Conservation (phyloP, 768 basidiomycete species). For the Macrolepiota fuliginosa region DNA sequence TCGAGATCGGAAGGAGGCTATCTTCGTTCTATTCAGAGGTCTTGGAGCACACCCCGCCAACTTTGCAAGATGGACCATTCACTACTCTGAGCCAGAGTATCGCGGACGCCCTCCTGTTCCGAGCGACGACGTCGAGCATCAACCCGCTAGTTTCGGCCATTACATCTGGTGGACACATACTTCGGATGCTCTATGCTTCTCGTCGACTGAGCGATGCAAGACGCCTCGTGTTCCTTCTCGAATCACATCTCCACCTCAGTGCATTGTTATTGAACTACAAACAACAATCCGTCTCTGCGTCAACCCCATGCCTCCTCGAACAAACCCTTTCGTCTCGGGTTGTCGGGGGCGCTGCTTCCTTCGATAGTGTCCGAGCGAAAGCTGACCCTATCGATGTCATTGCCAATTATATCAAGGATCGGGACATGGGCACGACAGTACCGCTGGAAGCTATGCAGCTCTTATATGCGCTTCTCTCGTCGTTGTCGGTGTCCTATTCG, state of each 20-base stretch:
- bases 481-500: slow-evolving; percentile 57
- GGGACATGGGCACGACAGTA: slow-evolving; percentile 57
- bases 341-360: slow-evolving; percentile 43
- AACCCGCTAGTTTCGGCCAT: slow-evolving; percentile 76
- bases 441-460: slow-evolving; percentile 68
- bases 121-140: slow-evolving; percentile 77
- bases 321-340: slow-evolving; percentile 69
- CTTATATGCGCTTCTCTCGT: slow-evolving; percentile 64
- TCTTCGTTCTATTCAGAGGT: slow-evolving; percentile 66
- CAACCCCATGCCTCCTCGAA: slow-evolving; percentile 68
- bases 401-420: slow-evolving; percentile 62
- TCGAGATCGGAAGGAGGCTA: slow-evolving; percentile 74
- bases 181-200: slow-evolving; percentile 56
- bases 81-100: slow-evolving; percentile 58
- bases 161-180: slow-evolving; percentile 55
- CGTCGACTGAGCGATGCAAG: slow-evolving; percentile 70
- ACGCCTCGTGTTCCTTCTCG: slow-evolving; percentile 65
- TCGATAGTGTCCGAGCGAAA: slow-evolving; percentile 45
- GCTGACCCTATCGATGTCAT: slow-evolving; percentile 76
- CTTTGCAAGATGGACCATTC: slow-evolving; percentile 55
- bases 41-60: slow-evolving; percentile 58
- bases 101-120: slow-evolving; percentile 68
- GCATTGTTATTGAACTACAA: slow-evolving; percentile 67
- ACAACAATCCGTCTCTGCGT: slow-evolving; percentile 37
- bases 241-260: slow-evolving; percentile 60